Percentiles rank a stretch among this genome's conserved stretches.
Conservation (phyloP, 2,329 filamentous ascomycete genomes). For the Parascedosporium putredinis region DNA sequence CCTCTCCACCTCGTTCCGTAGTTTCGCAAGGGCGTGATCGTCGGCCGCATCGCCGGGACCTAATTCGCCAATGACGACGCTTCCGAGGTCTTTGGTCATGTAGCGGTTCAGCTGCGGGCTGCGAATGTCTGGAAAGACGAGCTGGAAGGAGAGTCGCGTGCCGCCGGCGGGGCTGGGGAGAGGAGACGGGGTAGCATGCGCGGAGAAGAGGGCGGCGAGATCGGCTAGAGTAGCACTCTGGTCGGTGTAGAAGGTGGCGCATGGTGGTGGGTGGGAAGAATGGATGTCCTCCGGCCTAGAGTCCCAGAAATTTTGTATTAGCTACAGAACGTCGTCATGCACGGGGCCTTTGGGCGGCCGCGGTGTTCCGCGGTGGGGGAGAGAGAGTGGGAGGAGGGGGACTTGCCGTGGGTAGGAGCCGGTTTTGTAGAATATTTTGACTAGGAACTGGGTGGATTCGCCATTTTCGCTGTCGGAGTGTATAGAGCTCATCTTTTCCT, state of each 20-base stretch:
- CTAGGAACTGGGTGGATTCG: constrained; percentile 59
- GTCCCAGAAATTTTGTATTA: background rate
- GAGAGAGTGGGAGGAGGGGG: background rate
- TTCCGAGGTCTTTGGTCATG: constrained; percentile 71
- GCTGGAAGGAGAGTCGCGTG: constrained; percentile 76
- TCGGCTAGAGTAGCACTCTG: constrained; percentile 69
- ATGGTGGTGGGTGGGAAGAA: constrained; percentile 46
- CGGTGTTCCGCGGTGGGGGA: too few species aligned
- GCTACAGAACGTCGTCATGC: too few species aligned
- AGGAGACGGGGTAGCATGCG: constrained; percentile 46
- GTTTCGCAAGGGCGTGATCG: constrained; percentile 13
- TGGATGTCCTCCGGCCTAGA: constrained; percentile 62
- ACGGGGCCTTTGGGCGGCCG: too few species aligned
- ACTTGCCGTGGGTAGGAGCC: constrained; percentile 60
- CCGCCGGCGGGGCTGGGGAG: constrained; percentile 68
- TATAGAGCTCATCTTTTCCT: constrained; percentile 7
- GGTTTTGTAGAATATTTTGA: constrained; percentile 74
- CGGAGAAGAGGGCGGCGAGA: constrained; percentile 65
- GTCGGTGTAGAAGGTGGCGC: constrained; percentile 81
- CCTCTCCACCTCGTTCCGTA: constrained; percentile 28
- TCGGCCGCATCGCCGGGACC: constrained; percentile 32
- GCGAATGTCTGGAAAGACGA: constrained; percentile 70
- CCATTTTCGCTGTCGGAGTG: background rate
- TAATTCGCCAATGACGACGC: constrained; percentile 59
- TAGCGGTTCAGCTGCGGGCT: constrained; percentile 42